Evolutionary conservation across 768 basidiomycete species (phyloP), one percentile per base, ranked within the genome.

Genomic region (Tulasnella sp.): DNA sequence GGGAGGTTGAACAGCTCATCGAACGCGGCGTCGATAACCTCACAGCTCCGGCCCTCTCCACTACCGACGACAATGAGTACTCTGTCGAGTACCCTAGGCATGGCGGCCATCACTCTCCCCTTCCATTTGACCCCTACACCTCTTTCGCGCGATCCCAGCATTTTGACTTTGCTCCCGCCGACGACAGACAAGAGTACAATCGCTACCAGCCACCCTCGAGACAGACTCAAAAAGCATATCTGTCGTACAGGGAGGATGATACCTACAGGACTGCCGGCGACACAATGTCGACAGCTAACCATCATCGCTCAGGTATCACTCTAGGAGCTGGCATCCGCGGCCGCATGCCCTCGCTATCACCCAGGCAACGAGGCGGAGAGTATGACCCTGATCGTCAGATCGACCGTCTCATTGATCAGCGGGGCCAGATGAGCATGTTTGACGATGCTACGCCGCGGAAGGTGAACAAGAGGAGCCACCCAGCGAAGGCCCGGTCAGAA

Each of bases 231-330:
- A 38, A 49, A 29, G n/a, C 44, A 71, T 70, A 73, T 71, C 9
- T 70, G 69, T 53, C 72, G 66, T 55, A 41, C 51, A 67, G 69
- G 4, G 79, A 77, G 60, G 81, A 85, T 51, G 76, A 79, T 57
- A 83, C 86, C 3, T 84, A 85, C 11, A 84, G 81, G 19, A 71
- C 83, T 30, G 75, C 78, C 42, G 81, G 78, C 21, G 80, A 82
- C 60, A 87, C 85, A 0, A 70, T 89, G 60, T 92, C 88, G 0
- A 93, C 92, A 0, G 82, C 81, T 8, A 88, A 84, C 1, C 92
- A 96, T 70, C 92, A 96, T 70, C 91, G 89, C 24, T 89, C 85
- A 63, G 89, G 81, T 2, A 74, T 94, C 53, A 94, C 92, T 0
- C 76, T 96, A 17, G 86, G 79, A 53, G 88, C 90, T 2, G 92